Conservation (phyloP, 192 early-diverging fungal species). For the Chytriomyces hyalinus region DNA sequence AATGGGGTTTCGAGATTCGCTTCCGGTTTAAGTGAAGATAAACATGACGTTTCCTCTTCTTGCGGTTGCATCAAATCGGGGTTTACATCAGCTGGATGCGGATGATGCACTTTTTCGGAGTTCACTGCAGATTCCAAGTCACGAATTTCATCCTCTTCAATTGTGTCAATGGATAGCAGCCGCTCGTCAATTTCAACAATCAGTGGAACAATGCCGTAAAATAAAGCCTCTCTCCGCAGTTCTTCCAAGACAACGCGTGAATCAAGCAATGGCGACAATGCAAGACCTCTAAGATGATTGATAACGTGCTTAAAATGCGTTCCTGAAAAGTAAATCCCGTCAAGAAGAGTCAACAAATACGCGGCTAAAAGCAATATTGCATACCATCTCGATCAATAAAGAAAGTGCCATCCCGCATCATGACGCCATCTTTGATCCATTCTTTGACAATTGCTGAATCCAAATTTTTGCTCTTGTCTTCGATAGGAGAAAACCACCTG, state of each 20-base stretch:
- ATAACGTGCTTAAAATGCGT: conserved; percentile 55
- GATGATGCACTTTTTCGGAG: too few relatives aligned
- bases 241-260: conserved; percentile 1
- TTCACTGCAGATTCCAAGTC: neutral
- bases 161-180: conserved; percentile 26
- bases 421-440: conserved; percentile 30
- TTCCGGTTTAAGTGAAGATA: too few relatives aligned
- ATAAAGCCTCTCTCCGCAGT: conserved; percentile 33
- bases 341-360: neutral
- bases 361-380: neutral
- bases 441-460: conserved; percentile 35
- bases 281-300: conserved; percentile 54
- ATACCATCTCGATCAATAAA: conserved; percentile 54
- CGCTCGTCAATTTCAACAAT: conserved; percentile 42
- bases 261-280: conserved; percentile 26
- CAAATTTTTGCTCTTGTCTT: conserved; percentile 18
- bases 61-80: too few relatives aligned
- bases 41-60: too few relatives aligned
- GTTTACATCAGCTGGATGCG: too few relatives aligned
- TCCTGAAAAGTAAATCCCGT: conserved; percentile 24
- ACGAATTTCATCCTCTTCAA: conserved; percentile 33
- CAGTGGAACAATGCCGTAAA: conserved; percentile 36
- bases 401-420: conserved; percentile 42
- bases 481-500: conserved; percentile 30
- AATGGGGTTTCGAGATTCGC: too few relatives aligned